phyloP scores from a whole-genome alignment of 352 stramenopile species.

The Phytophthora aleatoria region DNA sequence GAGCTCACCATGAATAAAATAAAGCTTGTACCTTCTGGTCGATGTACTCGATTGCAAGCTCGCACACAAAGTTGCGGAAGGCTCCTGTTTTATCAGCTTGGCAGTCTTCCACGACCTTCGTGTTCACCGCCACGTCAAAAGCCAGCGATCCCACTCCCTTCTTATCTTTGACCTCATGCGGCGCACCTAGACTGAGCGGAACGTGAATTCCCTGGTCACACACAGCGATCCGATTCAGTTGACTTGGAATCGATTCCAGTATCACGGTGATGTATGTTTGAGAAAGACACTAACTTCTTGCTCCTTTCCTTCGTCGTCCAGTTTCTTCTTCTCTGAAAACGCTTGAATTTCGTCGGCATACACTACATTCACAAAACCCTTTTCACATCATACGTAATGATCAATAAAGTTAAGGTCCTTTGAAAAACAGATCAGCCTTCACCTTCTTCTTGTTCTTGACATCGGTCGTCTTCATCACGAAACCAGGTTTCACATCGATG shows the following conservation, averaged over 20 bases:
- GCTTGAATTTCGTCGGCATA: conserved; percentile 69
- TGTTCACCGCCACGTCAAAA: conserved; percentile 84
- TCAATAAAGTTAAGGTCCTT: conserved; percentile 1
- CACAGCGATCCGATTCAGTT: background rate
- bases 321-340: conserved; percentile 80
- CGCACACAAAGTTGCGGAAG: conserved; percentile 85
- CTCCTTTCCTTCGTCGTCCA: conserved; percentile 75
- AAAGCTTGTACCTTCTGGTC: conserved; percentile 64
- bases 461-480: conserved; percentile 80
- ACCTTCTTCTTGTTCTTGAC: conserved; percentile 71
- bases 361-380: conserved; percentile 86
- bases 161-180: conserved; percentile 81
- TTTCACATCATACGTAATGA: background rate
- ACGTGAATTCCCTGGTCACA: conserved; percentile 70
- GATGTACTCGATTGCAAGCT: conserved; percentile 82
- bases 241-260: background rate
- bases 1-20: background rate
- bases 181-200: conserved; percentile 66
- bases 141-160: conserved; percentile 59
- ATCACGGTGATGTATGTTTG: background rate
- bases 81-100: conserved; percentile 63
- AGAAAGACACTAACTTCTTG: conserved; percentile 51
- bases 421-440: conserved; percentile 24
- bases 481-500: conserved; percentile 77
- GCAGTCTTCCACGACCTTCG: conserved; percentile 73